Evolutionary conservation across 2,329 filamentous ascomycete species (phyloP), one percentile per base, ranked within the genome.

Genomic region (Dactylonectria macrodidyma): DNA sequence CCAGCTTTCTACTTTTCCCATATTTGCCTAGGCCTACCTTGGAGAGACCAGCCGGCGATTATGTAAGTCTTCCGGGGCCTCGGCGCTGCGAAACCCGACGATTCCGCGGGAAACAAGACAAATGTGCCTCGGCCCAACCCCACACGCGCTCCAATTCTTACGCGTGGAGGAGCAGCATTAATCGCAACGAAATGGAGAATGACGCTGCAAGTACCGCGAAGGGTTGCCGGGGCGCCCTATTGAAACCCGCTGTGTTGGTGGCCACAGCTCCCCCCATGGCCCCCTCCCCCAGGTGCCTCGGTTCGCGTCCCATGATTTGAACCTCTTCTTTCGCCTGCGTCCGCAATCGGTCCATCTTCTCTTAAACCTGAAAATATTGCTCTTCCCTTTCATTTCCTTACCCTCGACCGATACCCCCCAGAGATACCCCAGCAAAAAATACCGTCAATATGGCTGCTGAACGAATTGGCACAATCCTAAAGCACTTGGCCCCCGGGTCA

Each of bases 381-480:
- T 30, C 26, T 30, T 30, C 26, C 26, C 26, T 30, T 62, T 50
- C 46, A 46, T 14, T 36, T 52, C 19, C 22, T 22, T 47, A 51
- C 41, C 22, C 56, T 9, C 33, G 62, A 41, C 60, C 34, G 26
- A 30, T 30, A 50, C 47, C 57, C 38, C 56, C 52, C 24, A 63
- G 19, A 52, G 24, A 62, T 56, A 34, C 30, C 54, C 38, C 16
- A 10, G 26, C 26, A 30, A 30, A 9, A 38, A 34, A 19, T 62
- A 38, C 57, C 63, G 58, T 67, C 81, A 86, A 75, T 76, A 96
- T 95, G 93, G 92, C 94, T 74, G 88, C 91, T 70, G 94, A 97
- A 86, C 91, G 95, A 83, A 91, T 98, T 75, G 92, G 90, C 78
- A 95, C 93, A 73, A 93, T 98, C 78, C 88, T 97, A 77, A 95